phyloP scores from a whole-genome alignment of 768 basidiomycete genomes.

The Mycena polygramma region DNA sequence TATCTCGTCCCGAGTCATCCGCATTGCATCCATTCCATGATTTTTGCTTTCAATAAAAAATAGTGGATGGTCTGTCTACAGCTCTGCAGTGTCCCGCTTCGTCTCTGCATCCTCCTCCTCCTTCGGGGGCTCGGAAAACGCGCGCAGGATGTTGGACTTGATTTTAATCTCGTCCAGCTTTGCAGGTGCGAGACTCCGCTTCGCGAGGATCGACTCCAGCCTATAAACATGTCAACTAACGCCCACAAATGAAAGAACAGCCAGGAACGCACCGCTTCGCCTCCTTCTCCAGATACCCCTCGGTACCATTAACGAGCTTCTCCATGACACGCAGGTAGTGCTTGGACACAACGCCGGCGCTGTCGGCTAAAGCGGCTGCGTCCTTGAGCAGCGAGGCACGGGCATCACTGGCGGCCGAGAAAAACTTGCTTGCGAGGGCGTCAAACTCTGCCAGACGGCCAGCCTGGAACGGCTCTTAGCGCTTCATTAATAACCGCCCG shows the following conservation, averaged over 20 bases:
- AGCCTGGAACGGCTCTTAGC: slow-evolving; percentile 62
- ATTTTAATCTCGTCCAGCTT: slow-evolving; percentile 96
- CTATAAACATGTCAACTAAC: slow-evolving; percentile 52
- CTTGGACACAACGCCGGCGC: slow-evolving; percentile 65
- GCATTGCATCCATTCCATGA: background rate
- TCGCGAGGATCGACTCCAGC: slow-evolving; percentile 80
- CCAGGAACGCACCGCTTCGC: slow-evolving; percentile 71
- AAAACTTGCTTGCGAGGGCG: slow-evolving; percentile 80
- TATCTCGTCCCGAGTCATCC: slow-evolving; percentile 9
- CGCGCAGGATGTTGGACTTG: slow-evolving; percentile 87
- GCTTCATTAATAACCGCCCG: slow-evolving; percentile 19
- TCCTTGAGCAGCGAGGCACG: slow-evolving; percentile 76
- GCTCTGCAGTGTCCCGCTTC: slow-evolving; percentile 51
- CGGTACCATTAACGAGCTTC: slow-evolving; percentile 79
- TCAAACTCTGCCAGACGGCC: slow-evolving; percentile 88
- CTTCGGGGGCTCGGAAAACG: slow-evolving; percentile 63
- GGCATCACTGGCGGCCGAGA: slow-evolving; percentile 66
- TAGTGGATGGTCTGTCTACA: slow-evolving; percentile 46
- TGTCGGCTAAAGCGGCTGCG: slow-evolving; percentile 67
- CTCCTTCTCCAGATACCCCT: slow-evolving; percentile 89
- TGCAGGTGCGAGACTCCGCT: slow-evolving; percentile 77
- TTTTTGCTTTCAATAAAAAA: background rate
- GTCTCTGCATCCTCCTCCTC: slow-evolving; percentile 53
- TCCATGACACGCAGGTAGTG: slow-evolving; percentile 95
- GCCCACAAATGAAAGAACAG: slow-evolving; percentile 8